A percentile compares a stretch with the other conserved stretches of the same genome.
These are phyloP conservation scores for Trichosanthes truncata DNA, from an alignment of 306 rosid genomes.

Conservation along the genomic window DNA sequence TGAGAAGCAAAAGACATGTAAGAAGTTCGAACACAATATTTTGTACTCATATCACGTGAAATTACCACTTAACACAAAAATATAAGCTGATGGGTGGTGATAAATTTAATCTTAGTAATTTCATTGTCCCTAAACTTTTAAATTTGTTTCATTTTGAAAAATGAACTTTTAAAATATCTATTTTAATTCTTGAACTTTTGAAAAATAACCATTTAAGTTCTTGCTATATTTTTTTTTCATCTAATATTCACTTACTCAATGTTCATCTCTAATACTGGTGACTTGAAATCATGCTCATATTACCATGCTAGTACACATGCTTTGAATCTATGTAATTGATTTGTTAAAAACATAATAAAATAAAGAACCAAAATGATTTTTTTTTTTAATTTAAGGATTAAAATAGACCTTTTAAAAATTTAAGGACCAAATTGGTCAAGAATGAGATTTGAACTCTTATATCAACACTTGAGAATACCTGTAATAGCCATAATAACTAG, in stretches of 20 bases:
- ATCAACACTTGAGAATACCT: conserved; percentile 5
- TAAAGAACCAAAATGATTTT: too few species aligned
- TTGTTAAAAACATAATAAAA: too few species aligned
- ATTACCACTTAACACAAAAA: background rate
- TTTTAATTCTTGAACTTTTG: background rate
- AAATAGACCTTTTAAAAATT: too few species aligned
- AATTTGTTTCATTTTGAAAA: too few species aligned
- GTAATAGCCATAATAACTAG: conserved; percentile 1
- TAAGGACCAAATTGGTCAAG: too few species aligned
- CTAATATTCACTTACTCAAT: background rate
- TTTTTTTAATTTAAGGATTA: too few species aligned
- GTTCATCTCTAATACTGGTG: background rate
- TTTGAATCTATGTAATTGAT: too few species aligned
- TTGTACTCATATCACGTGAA: background rate
- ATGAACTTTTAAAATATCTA: too few species aligned
- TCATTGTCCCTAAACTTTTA: background rate
- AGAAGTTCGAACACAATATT: background rate
- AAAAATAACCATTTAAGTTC: background rate
- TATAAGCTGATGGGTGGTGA: background rate
- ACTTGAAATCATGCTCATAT: too few species aligned
- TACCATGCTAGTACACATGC: too few species aligned
- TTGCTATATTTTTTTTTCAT: background rate
- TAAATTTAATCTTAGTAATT: too few species aligned
- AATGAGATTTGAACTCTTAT: background rate
- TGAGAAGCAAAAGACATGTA: background rate